Conservation (phyloP, 345 rosid species). For the Dipteronia dyeriana region DNA sequence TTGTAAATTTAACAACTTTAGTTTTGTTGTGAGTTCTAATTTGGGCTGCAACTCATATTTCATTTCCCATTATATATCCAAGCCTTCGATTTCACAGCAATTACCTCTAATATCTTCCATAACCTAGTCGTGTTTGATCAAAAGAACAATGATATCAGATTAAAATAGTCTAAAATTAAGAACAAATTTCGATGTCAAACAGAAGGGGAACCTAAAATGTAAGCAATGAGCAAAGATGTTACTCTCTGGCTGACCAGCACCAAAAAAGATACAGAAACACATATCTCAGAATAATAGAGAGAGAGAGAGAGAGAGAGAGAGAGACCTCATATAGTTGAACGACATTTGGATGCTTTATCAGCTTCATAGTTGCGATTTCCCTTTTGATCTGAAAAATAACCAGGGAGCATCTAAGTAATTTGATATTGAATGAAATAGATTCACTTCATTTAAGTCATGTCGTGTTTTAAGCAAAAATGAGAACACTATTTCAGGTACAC, state of each 20-base stretch:
- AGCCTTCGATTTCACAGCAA: not conserved
- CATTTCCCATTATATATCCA: not conserved
- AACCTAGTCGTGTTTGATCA: not conserved
- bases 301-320: conserved; percentile 25
- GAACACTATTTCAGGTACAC: not conserved
- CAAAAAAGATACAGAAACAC: not conserved
- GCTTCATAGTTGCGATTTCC: conserved; percentile 92
- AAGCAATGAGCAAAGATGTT: conserved; percentile 1
- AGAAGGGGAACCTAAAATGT: not conserved
- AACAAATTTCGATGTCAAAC: not conserved
- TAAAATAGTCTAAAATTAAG: not conserved
- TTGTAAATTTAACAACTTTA: not conserved
- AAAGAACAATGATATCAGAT: not conserved
- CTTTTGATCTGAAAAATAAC: conserved; percentile 69
- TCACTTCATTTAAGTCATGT: not conserved
- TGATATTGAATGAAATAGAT: not conserved
- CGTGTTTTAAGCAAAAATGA: not conserved
- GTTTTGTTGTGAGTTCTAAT: not conserved
- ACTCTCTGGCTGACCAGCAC: not conserved
- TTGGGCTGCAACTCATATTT: not conserved
- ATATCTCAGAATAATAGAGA: not conserved
- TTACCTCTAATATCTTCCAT: not conserved
- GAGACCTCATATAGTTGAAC: conserved; percentile 78
- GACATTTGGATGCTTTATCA: conserved; percentile 92
- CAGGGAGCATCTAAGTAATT: conserved; percentile 20